Conservation (phyloP, 352 stramenopile genomes). For the Chrysophaeum taylorii region DNA sequence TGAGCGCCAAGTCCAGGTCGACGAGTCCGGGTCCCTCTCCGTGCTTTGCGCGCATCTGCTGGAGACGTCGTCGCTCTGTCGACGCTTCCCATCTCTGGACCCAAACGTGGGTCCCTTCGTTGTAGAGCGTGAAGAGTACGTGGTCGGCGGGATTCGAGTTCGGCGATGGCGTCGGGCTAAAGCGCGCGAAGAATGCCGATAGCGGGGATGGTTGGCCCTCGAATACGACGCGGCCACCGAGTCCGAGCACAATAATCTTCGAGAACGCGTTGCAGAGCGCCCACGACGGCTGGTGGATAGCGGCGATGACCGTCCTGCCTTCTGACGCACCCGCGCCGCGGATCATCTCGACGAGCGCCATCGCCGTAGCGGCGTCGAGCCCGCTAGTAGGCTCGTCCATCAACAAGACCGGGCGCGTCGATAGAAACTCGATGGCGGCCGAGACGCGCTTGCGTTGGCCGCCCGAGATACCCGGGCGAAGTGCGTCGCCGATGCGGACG, state of each 20-base stretch:
- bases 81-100: too few species aligned
- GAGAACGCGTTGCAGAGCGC: constrained; percentile 62
- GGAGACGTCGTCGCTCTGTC: too few species aligned
- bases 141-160: not conserved
- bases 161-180: not conserved
- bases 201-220: not conserved
- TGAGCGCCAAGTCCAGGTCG: not conserved
- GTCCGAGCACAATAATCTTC: constrained; percentile 39
- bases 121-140: not conserved
- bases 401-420: constrained; percentile 60
- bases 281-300: constrained; percentile 49
- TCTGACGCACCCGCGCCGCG: constrained; percentile 38
- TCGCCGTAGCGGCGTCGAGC: constrained; percentile 33
- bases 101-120: too few species aligned
- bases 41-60: too few species aligned
- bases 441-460: constrained; percentile 61
- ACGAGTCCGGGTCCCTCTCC: too few species aligned
- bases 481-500: not conserved
- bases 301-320: constrained; percentile 54
- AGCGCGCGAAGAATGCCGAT: not conserved
- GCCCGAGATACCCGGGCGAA: constrained; percentile 40
- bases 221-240: constrained; percentile 19
- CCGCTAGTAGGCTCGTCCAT: constrained; percentile 38
- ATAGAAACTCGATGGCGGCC: constrained; percentile 63
- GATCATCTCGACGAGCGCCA: constrained; percentile 54